Conservation (phyloP, 805 yeast species). For the Sporopachydermia quercuum region DNA sequence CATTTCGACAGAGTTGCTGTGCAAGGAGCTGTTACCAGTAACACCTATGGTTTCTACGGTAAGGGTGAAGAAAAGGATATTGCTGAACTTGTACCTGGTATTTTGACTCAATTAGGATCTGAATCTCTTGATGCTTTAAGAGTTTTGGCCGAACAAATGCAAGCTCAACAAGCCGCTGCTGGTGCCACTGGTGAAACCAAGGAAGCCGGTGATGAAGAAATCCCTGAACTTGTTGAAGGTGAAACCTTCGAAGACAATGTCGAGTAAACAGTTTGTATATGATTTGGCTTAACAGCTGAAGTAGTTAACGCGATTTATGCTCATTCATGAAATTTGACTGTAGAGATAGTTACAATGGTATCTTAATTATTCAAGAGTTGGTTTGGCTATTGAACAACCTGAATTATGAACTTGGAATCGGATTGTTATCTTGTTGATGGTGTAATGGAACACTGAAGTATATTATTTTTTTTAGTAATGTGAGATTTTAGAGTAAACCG, state of each 20-base stretch:
- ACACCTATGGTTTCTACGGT: constrained; percentile 92
- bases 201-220: constrained; percentile 34
- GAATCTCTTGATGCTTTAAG: constrained; percentile 85
- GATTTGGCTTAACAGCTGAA: neutral
- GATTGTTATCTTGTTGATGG: no score
- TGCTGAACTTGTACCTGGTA: constrained; percentile 85
- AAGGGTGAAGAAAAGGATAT: constrained; percentile 85
- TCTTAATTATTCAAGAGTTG: no score
- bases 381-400: no score
- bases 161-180: constrained; percentile 31
- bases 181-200: constrained; percentile 32
- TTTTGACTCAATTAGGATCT: constrained; percentile 91
- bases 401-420: no score
- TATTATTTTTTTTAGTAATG: no score
- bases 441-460: no score
- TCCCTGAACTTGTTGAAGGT: constrained; percentile 69
- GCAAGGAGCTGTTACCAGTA: constrained; percentile 80
- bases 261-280: constrained; percentile 20
- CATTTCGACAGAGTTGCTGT: constrained; percentile 95
- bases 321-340: no score
- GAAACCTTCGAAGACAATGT: constrained; percentile 67
- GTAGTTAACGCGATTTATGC: no score
- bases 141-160: constrained; percentile 79
- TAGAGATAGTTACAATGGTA: no score
- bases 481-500: no score